These are phyloP conservation scores for Eucalyptus pauciflora DNA, from an alignment of 345 rosid species.

Conservation along the genomic window DNA sequence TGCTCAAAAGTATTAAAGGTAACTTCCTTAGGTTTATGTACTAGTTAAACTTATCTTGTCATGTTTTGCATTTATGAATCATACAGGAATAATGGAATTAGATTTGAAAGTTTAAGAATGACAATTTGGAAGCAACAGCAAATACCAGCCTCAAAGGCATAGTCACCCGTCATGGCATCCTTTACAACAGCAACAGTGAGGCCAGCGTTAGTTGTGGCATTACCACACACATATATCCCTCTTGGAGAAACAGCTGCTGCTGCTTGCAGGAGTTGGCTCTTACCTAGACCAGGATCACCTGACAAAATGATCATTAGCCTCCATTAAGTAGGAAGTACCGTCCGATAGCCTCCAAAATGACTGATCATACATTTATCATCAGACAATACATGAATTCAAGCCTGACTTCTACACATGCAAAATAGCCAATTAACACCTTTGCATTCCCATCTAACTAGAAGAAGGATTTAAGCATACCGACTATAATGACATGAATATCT, in stretches of 20 bases:
- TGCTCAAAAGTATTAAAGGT: not conserved
- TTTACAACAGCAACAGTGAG: conserved; percentile 96
- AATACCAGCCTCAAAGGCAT: conserved; percentile 96
- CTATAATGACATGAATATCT: conserved; percentile 94
- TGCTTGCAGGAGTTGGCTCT: conserved; percentile 96
- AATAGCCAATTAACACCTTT: not conserved
- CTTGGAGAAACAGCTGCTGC: conserved; percentile 92
- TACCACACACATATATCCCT: conserved; percentile 96
- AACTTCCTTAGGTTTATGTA: not conserved
- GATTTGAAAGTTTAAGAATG: not conserved
- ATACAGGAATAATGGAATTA: not conserved
- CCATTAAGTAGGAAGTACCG: not conserved
- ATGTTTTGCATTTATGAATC: not conserved
- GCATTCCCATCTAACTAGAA: not conserved
- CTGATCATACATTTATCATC: not conserved
- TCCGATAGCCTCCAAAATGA: not conserved
- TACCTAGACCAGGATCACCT: conserved; percentile 99
- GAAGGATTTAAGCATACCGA: conserved; percentile 44
- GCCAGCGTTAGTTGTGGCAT: conserved; percentile 87
- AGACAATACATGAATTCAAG: not conserved
- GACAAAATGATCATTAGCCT: conserved; percentile 1
- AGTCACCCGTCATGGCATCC: conserved; percentile 85
- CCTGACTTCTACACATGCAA: not conserved
- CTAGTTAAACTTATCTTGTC: not conserved
- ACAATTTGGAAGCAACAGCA: conserved; percentile 6